These are phyloP conservation scores for Potentilla sterilis DNA, from an alignment of 306 rosid species.

Conservation along the genomic window DNA sequence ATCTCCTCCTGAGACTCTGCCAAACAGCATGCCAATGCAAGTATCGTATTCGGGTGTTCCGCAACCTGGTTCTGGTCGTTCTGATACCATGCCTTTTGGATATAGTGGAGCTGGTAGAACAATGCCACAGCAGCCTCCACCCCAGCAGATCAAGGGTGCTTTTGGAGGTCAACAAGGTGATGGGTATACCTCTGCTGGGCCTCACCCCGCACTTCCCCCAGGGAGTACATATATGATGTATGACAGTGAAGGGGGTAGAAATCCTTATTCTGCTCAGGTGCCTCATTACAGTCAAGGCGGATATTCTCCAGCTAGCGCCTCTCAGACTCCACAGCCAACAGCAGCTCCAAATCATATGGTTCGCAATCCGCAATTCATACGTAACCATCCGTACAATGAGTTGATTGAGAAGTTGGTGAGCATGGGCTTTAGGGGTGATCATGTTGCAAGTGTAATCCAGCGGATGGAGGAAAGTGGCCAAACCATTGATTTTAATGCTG, in stretches of 20 bases:
- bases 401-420: slow-evolving; percentile 68
- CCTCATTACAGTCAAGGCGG: slow-evolving; percentile 69
- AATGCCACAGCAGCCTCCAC: slow-evolving; percentile 67
- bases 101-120: slow-evolving; percentile 69
- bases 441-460: slow-evolving; percentile 71
- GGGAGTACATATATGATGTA: slow-evolving; percentile 78
- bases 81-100: slow-evolving; percentile 67
- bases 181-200: slow-evolving; percentile 51
- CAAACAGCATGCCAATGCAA: slow-evolving; percentile 93
- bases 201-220: slow-evolving; percentile 55
- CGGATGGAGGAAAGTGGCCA: slow-evolving; percentile 96
- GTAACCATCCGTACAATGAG: slow-evolving; percentile 77
- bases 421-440: slow-evolving; percentile 95
- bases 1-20: slow-evolving; percentile 57
- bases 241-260: slow-evolving; percentile 69
- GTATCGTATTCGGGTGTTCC: slow-evolving; percentile 68
- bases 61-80: slow-evolving; percentile 57
- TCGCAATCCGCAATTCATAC: slow-evolving; percentile 59
- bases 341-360: slow-evolving; percentile 46
- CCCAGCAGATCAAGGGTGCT: slow-evolving; percentile 68
- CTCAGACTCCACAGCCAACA: slow-evolving; percentile 52
- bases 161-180: slow-evolving; percentile 59
- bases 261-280: slow-evolving; percentile 56
- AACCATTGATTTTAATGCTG: slow-evolving; percentile 77
- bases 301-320: slow-evolving; percentile 65